Evolutionary conservation across 768 basidiomycete species (phyloP), one percentile per base, ranked within the genome.

Genomic region (Gymnopilus junonius): DNA sequence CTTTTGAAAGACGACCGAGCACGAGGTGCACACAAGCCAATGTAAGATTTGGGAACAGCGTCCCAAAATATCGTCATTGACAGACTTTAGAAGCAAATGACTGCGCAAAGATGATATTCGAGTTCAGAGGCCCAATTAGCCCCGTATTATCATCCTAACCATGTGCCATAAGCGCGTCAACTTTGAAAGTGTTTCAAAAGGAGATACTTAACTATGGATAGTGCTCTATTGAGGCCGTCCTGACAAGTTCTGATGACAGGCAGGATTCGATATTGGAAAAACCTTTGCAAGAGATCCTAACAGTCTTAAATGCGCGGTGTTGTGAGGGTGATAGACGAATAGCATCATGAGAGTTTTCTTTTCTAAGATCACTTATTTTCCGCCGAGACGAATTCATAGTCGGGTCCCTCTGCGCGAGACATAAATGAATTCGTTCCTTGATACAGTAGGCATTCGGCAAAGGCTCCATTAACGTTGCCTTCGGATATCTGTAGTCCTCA

Each of bases 81-180:
- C 59, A 58, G 10, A 62, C 25, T 56, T 48, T 46, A 34, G 35
- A 37, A 37, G 48, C 45, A 21, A 15, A 21, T 3, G 61, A 68
- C 65, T 66, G 65, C 65, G 67, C 67, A 65, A 59, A 50, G 66
- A 63, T 68, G 64, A 68, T 67, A 64, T 58, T 62, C 57, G 61
- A 65, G 63, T 63, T 65, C n/a, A 31, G 17, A 32, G 23, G 23
- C 57, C 62, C 39, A 69, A 64, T 63, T 67, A 67, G 63, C 42
- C 58, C 32, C 50, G 50, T 51, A 55, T 61, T 63, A 63, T 55
- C 58, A 56, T 31, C 59, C 37, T 48, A 50, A 61, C 67, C 62
- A 68, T 68, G 64, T 68, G 64, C 62, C 64, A 65, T 68, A 65
- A 65, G 62, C 64, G 62, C 65, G 62, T 59, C 58, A 62, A 63